phyloP scores from a whole-genome alignment of 345 rosid species.

The Bruguiera parviflora region DNA sequence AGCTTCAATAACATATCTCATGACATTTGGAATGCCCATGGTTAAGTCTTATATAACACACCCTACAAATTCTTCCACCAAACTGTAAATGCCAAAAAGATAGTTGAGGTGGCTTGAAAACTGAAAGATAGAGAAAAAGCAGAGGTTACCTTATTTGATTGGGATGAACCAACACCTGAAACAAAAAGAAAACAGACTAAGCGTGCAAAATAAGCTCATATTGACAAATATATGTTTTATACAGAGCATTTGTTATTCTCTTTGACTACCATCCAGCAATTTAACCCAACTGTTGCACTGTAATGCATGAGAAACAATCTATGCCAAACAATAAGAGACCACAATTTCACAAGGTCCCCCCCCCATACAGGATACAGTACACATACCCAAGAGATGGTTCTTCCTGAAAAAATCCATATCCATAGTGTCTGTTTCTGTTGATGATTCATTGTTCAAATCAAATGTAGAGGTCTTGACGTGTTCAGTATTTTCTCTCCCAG shows the following conservation, averaged over 20 bases:
- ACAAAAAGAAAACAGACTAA: constrained; percentile 20
- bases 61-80: too few relatives aligned
- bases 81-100: too few relatives aligned
- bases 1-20: too few relatives aligned
- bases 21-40: too few relatives aligned
- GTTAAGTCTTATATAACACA: too few relatives aligned
- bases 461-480: constrained; percentile 24
- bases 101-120: not conserved
- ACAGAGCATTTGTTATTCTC: not conserved
- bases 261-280: not conserved
- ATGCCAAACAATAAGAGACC: not conserved
- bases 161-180: constrained; percentile 52
- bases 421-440: constrained; percentile 67
- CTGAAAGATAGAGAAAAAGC: not conserved
- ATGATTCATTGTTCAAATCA: constrained; percentile 48
- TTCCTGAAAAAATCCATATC: constrained; percentile 52
- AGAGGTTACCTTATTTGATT: constrained; percentile 50
- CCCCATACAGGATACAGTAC: not conserved
- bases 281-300: not conserved
- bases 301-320: not conserved
- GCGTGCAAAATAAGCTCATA: not conserved
- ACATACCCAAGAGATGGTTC: constrained; percentile 45
- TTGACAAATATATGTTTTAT: not conserved
- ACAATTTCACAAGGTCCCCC: not conserved
- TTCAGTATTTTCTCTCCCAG: constrained; percentile 33